Conservation (phyloP, 164 flowering plant genomes). For the Nymphaea colorata region DNA sequence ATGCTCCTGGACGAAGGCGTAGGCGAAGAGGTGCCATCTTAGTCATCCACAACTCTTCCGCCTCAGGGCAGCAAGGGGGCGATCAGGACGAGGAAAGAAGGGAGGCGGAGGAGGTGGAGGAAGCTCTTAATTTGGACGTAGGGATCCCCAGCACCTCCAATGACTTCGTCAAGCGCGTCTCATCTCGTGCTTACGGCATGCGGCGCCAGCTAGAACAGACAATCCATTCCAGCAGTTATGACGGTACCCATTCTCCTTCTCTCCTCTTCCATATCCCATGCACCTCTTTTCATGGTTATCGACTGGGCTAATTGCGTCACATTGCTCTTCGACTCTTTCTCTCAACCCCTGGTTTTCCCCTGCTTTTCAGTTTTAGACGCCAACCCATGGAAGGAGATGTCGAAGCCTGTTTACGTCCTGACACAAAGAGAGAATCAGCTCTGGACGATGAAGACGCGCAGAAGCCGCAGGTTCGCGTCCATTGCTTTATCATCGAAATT, state of each 20-base stretch:
- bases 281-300: background rate
- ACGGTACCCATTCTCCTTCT: conserved; percentile 30
- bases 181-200: conserved; percentile 95
- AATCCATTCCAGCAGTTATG: conserved; percentile 82
- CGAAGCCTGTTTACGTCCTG: conserved; percentile 89
- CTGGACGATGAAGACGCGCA: conserved; percentile 95
- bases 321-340: background rate
- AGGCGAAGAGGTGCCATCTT: background rate
- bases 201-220: conserved; percentile 75
- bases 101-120: conserved; percentile 49
- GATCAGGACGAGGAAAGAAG: conserved; percentile 11
- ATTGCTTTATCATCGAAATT: background rate
- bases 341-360: background rate
- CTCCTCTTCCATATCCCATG: background rate
- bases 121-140: conserved; percentile 82
- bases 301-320: background rate
- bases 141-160: conserved; percentile 67
- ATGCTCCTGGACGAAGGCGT: background rate
- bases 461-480: conserved; percentile 59
- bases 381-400: conserved; percentile 84
- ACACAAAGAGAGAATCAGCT: conserved; percentile 80
- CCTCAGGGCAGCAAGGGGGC: background rate
- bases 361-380: conserved; percentile 62
- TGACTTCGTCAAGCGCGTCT: conserved; percentile 78
- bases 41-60: background rate